Evolutionary conservation across 495 filamentous ascomycete species (phyloP).

Genomic region (Margaritispora aquatica): DNA sequence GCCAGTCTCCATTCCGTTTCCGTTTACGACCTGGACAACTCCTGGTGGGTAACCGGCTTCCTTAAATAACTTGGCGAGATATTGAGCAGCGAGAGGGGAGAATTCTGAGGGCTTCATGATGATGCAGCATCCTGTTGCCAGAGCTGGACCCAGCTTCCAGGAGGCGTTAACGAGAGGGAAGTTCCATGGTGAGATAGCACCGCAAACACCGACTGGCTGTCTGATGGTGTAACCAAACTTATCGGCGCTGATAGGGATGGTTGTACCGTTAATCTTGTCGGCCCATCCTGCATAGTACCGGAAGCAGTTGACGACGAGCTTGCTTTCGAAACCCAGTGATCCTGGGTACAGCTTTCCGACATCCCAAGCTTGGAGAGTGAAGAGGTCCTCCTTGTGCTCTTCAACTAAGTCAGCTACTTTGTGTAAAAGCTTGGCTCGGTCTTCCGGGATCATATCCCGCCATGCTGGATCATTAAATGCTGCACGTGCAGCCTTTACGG

Average conservation of each 20-base stretch:
- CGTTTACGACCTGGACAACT: conserved; percentile 2
- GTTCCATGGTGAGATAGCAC: conserved; percentile 95
- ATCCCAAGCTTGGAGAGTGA: conserved; percentile 82
- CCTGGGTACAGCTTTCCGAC: conserved; percentile 66
- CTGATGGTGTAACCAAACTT: conserved; percentile 83
- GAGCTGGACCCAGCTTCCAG: conserved; percentile 78
- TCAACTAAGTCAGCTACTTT: conserved; percentile 87
- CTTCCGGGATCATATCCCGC: conserved; percentile 60
- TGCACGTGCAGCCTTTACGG: conserved; percentile 75
- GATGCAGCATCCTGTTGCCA: conserved; percentile 80
- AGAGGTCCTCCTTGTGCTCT: conserved; percentile 67
- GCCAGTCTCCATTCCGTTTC: conserved; percentile 1
- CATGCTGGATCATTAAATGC: conserved; percentile 76
- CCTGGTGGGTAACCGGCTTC: conserved; percentile 21
- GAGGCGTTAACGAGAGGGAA: conserved; percentile 68
- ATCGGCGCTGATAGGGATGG: conserved; percentile 75
- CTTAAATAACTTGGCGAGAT: conserved; percentile 70
- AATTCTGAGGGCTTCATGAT: conserved; percentile 92
- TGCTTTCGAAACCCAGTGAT: conserved; percentile 51
- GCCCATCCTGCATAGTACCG: conserved; percentile 96
- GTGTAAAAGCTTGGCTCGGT: conserved; percentile 63
- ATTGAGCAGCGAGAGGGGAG: conserved; percentile 80
- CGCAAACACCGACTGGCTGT: conserved; percentile 88
- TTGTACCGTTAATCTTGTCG: conserved; percentile 93
- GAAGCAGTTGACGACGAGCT: conserved; percentile 57